Conservation (phyloP, 495 filamentous ascomycete species). For the Pyrenula aspistea region DNA sequence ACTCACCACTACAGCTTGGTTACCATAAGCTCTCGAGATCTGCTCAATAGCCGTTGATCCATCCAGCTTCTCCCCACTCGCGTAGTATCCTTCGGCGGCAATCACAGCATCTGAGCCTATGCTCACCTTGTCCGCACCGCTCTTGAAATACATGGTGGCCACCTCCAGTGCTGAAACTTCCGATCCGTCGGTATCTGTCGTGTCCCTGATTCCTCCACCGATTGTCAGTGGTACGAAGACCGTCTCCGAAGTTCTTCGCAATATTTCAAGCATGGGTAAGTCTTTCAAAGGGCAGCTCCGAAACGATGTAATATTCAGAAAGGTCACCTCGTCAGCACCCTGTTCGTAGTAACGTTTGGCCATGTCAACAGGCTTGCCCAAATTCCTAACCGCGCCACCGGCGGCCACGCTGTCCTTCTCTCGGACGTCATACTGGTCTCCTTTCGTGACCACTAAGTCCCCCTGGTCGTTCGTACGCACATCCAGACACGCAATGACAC, state of each 20-base stretch:
- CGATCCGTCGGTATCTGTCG: constrained; percentile 79
- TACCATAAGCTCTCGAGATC: constrained; percentile 87
- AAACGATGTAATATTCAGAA: constrained; percentile 97
- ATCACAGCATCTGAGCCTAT: constrained; percentile 92
- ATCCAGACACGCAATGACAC: constrained; percentile 92
- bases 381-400: constrained; percentile 73
- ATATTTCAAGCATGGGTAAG: constrained; percentile 88
- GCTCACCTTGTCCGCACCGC: constrained; percentile 95
- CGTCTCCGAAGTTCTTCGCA: constrained; percentile 73
- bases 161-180: constrained; percentile 78
- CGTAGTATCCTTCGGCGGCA: constrained; percentile 82
- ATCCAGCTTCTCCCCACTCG: constrained; percentile 47
- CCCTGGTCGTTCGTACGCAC: constrained; percentile 93
- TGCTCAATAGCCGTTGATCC: constrained; percentile 88
- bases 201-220: constrained; percentile 88
- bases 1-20: constrained; percentile 92
- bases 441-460: constrained; percentile 94
- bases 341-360: constrained; percentile 90
- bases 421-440: constrained; percentile 99
- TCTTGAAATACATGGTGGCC: constrained; percentile 94
- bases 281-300: constrained; percentile 86
- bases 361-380: constrained; percentile 94
- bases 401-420: constrained; percentile 53
- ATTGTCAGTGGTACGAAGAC: constrained; percentile 97
- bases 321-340: constrained; percentile 92